Evolutionary conservation across 495 filamentous ascomycete species (phyloP).

Genomic region (Lophiotrema nucula): DNA sequence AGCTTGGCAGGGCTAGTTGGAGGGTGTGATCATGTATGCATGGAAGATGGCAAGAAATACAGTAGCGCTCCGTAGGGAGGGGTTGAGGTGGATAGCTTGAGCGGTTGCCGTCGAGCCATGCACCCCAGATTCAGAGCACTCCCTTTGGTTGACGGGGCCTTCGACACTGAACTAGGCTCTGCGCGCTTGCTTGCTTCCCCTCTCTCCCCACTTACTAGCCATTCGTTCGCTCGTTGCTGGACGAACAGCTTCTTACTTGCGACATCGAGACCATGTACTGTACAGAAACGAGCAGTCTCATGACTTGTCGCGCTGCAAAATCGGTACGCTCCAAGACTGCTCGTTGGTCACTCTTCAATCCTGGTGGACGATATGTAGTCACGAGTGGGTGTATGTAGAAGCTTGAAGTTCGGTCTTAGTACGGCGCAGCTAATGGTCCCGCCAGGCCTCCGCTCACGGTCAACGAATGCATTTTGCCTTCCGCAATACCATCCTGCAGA

Average conservation of each 20-base stretch:
- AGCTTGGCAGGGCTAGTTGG: conserved; percentile 25
- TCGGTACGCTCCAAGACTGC: not conserved
- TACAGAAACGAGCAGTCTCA: conserved; percentile 13
- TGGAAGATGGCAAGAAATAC: conserved; percentile 6
- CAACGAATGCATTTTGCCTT: no score
- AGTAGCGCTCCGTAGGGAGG: not conserved
- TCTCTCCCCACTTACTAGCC: not conserved
- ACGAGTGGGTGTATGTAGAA: no score
- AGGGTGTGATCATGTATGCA: conserved; percentile 28
- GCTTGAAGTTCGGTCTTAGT: conserved; percentile 18
- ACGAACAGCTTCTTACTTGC: not conserved
- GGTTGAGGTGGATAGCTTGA: not conserved
- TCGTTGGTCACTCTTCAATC: conserved; percentile 8
- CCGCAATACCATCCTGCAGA: not conserved
- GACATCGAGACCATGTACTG: conserved; percentile 8
- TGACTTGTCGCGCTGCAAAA: conserved; percentile 19
- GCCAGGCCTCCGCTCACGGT: not conserved
- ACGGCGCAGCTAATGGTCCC: not conserved
- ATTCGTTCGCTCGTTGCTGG: conserved; percentile 2
- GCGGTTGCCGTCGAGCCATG: conserved; percentile 4
- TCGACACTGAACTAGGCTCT: not conserved
- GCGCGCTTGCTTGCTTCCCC: not conserved
- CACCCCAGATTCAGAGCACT: conserved; percentile 18
- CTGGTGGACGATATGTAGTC: no score
- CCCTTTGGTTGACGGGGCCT: conserved; percentile 1